Base-by-base conservation (phyloP, 2,329 filamentous ascomycete species). In the Lasiodiplodia gonubiensis region DNA sequence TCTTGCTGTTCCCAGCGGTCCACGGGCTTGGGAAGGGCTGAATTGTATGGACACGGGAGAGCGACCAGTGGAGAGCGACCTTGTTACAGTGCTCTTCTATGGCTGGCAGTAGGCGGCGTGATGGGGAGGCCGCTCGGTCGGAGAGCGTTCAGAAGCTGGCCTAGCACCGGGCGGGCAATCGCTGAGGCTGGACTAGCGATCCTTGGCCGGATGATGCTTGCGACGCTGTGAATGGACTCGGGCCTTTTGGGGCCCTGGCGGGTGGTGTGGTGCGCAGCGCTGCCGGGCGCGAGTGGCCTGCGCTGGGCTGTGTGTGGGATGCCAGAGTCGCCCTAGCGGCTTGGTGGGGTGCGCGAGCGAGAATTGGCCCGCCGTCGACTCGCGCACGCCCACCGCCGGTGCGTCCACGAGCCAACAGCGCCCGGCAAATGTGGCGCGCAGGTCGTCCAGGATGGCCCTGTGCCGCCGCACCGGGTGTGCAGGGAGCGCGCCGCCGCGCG, bases 121-220 rank as follows among this genome's bases (percentile, higher is more conserved):
- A 65, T 54, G 66, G 57, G 63, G n/a, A 63, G 66, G 61, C 39
- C 66, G 63, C 66, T 61, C 52, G 68, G 64, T 69, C 66, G 70
- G 70, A 61, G 67, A 67, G 69, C 69, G 68, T 69, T 70, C 69
- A 69, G 67, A 70, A 61, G 70, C 69, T 66, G 70, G 70, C 61
- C 67, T 70, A 69, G 70, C 66, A 70, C 64, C 69, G 66, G 27
- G 55, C 60, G 70, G 66, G 65, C 55, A 67, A 42, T 55, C 51
- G 57, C 55, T 63, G 51, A 64, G 52, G 55, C 35, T 54, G 66
- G 66, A 52, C 57, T 67, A 68, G 67, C 37, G 35, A 59, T 61
- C 27, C 70, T 71, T 69, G 70, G 70, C 70, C 55, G 57, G 48
- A 63, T 53, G 53, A 55, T 57, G 69, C 65, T 69, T 63, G 52